Base-by-base conservation (phyloP, 2,329 filamentous ascomycete species). In the Pseudogymnoascus sp. region DNA sequence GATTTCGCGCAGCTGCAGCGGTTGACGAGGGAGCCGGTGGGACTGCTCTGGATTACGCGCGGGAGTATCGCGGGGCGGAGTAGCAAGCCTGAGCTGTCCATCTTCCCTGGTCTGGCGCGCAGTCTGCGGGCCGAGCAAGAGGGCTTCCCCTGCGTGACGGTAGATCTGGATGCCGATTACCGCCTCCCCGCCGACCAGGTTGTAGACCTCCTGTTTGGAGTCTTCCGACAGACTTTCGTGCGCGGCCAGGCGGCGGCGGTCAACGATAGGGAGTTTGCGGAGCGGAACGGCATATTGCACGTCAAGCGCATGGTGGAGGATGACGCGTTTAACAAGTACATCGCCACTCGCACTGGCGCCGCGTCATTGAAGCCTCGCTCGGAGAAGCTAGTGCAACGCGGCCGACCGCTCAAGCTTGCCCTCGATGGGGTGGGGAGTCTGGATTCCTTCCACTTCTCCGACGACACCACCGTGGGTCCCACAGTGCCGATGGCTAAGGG, bases 151-250 rank as follows among this genome's bases (percentile, higher is more conserved):
- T 67, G 69, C 25, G 70, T 58, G 1, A 70, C 67, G 7, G 6
- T 70, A 2, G 68, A 70, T 61, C 54, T 67, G 18, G 62, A 59
- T 2, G 50, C 61, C 1, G 61, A 63, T 12, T 62, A 62, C 25
- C 71, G 73, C 20, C 76, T 75, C 70, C 4, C 73, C 71, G 18
- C 73, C 75, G 60, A 58, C 12, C 58, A 50, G 3, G 60, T 62
- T 8, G 65, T 64, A 3, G 58, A 62, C 9, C 63, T 54, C 16
- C 63, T 67, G 11, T 12, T 65, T 3, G 60, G 64, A 8, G 59
- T 69, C 8, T 63, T 70, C 34, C 62, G 64, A 43, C 57, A 28
- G 2, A 58, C 59, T 3, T 69, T 70, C 50, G 22, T 28, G 4
- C 47, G 54, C 2, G 43, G 60, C 30, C 14, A 39, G 3, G 35